A percentile compares a stretch with the other conserved stretches of the same genome.
phyloP scores from a whole-genome alignment of 2,329 filamentous ascomycete species.

The Cordyceps tenuipes region DNA sequence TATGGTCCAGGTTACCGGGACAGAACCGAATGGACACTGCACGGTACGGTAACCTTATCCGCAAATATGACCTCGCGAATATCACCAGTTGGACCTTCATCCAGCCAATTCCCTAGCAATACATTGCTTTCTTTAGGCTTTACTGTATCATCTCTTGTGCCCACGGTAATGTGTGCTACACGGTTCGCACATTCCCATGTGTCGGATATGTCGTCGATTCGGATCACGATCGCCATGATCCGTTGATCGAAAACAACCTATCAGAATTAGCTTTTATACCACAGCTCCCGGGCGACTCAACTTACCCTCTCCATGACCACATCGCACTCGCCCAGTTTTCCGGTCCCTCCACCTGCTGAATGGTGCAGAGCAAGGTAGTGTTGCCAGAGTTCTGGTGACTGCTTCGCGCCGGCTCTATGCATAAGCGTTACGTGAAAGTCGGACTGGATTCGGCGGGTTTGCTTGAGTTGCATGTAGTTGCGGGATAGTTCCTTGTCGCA shows the following conservation, averaged over 20 bases:
- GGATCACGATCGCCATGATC: conserved; percentile 85
- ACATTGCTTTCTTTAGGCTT: conserved; percentile 96
- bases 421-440: conserved; percentile 92
- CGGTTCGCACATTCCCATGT: conserved; percentile 66
- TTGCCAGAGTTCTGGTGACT: conserved; percentile 66
- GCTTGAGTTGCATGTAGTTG: conserved; percentile 69
- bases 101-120: conserved; percentile 66
- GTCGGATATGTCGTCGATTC: conserved; percentile 50
- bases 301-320: conserved; percentile 54
- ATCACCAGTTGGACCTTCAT: conserved; percentile 37
- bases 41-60: conserved; percentile 38
- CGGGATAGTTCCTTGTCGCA: conserved; percentile 33
- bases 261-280: neutral
- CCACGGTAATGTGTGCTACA: conserved; percentile 82
- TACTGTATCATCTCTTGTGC: conserved; percentile 63
- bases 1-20: conserved; percentile 31
- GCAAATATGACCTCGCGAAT: conserved; percentile 43
- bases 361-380: conserved; percentile 57
- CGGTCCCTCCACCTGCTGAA: conserved; percentile 22
- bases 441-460: conserved; percentile 66
- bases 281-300: neutral
- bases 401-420: conserved; percentile 58
- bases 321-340: conserved; percentile 51
- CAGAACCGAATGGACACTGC: conserved; percentile 39
- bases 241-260: conserved; percentile 74